A percentile compares a stretch with the other conserved stretches of the same genome.
Conservation (phyloP, 2,329 filamentous ascomycete species). For the Neoarthrinium moseri region DNA sequence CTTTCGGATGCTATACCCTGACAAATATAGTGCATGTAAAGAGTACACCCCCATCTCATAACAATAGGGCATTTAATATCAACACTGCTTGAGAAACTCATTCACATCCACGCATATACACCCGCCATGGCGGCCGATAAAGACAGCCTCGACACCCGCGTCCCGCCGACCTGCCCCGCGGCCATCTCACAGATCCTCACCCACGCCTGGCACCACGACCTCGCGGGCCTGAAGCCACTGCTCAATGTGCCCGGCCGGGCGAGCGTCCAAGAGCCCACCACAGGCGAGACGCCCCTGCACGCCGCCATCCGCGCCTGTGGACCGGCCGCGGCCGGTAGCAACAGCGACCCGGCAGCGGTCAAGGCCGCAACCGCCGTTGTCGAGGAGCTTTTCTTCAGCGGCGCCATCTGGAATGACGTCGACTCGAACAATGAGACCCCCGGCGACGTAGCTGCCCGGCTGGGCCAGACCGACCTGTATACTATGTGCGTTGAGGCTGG, state of each 20-base stretch:
- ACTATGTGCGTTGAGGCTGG: conserved; percentile 84
- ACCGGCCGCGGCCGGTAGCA: conserved; percentile 36
- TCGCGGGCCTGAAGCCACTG: conserved; percentile 65
- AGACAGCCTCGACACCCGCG: conserved; percentile 53
- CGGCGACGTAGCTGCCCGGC: conserved; percentile 74
- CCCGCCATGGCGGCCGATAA: conserved; percentile 15
- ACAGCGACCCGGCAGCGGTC: conserved; percentile 55
- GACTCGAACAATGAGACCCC: conserved; percentile 86
- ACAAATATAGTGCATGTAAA: too few species aligned
- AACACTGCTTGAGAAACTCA: too few species aligned
- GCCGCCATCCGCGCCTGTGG: conserved; percentile 80
- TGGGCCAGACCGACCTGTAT: conserved; percentile 73
- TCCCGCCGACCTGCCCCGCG: conserved; percentile 51
- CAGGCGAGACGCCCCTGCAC: conserved; percentile 85
- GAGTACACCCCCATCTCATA: too few species aligned
- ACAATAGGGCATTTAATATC: too few species aligned
- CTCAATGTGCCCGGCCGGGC: conserved; percentile 62
- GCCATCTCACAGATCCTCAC: conserved; percentile 50
- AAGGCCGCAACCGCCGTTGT: conserved; percentile 70
- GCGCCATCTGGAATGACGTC: conserved; percentile 97
- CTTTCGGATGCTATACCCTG: too few species aligned
- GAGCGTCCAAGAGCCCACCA: conserved; percentile 80
- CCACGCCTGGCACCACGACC: conserved; percentile 60
- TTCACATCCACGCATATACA: too few species aligned
- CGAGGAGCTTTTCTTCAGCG: conserved; percentile 76